These are phyloP conservation scores for Neophaeococcomyces mojaviensis DNA, from an alignment of 2,329 filamentous ascomycete genomes.

Conservation along the genomic window DNA sequence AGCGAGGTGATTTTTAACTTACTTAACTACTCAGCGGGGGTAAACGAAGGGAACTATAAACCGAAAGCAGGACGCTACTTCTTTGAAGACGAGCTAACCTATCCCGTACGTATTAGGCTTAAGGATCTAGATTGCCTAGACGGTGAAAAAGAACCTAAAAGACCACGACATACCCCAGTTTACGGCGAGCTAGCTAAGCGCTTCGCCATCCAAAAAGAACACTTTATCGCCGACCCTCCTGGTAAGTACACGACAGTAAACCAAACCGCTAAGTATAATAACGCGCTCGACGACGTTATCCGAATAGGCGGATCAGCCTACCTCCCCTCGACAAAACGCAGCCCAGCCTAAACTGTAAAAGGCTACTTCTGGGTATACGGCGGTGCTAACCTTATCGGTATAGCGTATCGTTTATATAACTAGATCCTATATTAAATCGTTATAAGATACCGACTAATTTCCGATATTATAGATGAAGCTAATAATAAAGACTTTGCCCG, in stretches of 20 bases:
- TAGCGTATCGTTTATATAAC: not conserved
- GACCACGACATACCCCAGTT: not conserved
- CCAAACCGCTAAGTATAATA: not conserved
- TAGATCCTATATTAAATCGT: not conserved
- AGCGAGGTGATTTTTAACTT: not conserved
- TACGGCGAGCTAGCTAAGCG: not conserved
- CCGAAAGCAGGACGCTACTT: not conserved
- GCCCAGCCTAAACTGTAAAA: not conserved
- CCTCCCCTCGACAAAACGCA: slow-evolving; percentile 1
- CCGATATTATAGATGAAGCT: not conserved
- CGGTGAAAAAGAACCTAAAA: not conserved
- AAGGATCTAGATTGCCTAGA: not conserved
- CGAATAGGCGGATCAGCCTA: not conserved
- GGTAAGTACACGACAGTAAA: not conserved
- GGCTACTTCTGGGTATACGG: not conserved
- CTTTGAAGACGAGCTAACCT: slow-evolving; percentile 1
- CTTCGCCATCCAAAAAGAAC: not conserved
- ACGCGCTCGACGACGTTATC: not conserved
- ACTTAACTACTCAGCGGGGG: not conserved
- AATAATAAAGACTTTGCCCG: not conserved
- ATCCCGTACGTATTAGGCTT: not conserved
- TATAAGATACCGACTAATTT: not conserved
- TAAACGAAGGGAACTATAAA: not conserved
- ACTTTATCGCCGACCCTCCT: not conserved
- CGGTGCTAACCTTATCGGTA: not conserved